Conservation (phyloP, 2,329 filamentous ascomycete species). For the Colletotrichum sp. region DNA sequence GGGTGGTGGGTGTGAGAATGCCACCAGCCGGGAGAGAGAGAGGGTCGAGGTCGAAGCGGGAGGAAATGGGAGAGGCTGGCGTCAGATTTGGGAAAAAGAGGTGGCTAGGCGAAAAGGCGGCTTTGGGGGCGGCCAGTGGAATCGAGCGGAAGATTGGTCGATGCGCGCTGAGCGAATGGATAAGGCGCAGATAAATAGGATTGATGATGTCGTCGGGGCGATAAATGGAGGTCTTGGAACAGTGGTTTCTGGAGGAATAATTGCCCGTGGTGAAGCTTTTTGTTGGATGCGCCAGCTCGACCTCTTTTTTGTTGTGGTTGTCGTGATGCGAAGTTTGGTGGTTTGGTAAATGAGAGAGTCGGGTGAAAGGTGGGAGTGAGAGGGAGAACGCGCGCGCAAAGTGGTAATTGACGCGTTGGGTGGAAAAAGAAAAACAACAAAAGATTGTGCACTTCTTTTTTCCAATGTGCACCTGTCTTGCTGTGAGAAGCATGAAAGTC, state of each 20-base stretch:
- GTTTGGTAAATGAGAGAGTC: not conserved
- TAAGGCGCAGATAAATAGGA: not conserved
- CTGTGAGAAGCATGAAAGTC: not conserved
- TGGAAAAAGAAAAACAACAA: not conserved
- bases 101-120: conserved; percentile 19
- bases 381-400: not conserved
- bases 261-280: not conserved
- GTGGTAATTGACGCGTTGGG: not conserved
- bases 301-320: not conserved
- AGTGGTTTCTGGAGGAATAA: not conserved
- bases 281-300: not conserved
- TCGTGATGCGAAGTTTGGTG: not conserved
- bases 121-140: conserved; percentile 9
- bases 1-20: not conserved
- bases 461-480: not conserved
- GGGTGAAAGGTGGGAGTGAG: not conserved
- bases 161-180: not conserved
- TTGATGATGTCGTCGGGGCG: not conserved
- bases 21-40: not conserved
- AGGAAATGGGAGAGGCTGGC: conserved; percentile 20
- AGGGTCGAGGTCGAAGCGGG: not conserved
- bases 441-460: not conserved
- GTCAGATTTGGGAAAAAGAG: conserved; percentile 8
- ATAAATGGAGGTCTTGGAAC: not conserved
- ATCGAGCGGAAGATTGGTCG: conserved; percentile 8